Base-by-base conservation (phyloP, 2,329 filamentous ascomycete species). In the Clonostachys rhizophaga region DNA sequence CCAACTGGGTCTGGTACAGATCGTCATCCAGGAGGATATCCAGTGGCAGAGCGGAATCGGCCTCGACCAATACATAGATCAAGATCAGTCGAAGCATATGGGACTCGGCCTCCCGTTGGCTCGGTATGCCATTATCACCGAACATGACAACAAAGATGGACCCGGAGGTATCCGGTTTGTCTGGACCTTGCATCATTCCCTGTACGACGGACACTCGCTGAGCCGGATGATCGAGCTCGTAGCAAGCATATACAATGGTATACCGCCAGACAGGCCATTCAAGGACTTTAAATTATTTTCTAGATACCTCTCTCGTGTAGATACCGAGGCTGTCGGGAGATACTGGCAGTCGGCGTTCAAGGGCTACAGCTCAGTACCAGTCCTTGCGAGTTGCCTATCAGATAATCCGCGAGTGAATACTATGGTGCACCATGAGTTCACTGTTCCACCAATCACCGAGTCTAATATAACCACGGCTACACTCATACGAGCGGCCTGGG, bases 61-160 rank as follows among this genome's bases (percentile, higher is more conserved):
- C 17, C 20, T 45, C 10, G 34, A 45, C n/a, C 34, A 18, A 18
- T 45, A 45, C 20, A 17, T 45, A 17, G 13, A 7, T 6, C 5
- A 18, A 5, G 43, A 45, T 45, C 12, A 20, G 20, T 16, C 16
- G 16, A 16, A 16, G 39, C 39, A 8, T 17, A 18, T 45, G 34
- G 9, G 35, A 7, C 44, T 35, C 9, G 42, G 18, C 18, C 17
- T n/a, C 24, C n/a, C 39, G 7, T n/a, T 40, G 8, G 16, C n/a
- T n/a, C 39, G 39, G 8, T 40, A 16, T 40, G 39, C 8, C 16
- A n/a, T 40, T 8, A 18, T 40, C 7, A 8, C 16, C 39, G 14
- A 40, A 8, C 8, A 62, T 81, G 5, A 51, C 58, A 3, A 58
- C 59, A 1, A 86, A 88, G 49, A 57, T 60, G 6, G 59, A 66